Evolutionary conservation across 306 rosid genomes (phyloP).

Genomic region (Luffa aegyptiaca): DNA sequence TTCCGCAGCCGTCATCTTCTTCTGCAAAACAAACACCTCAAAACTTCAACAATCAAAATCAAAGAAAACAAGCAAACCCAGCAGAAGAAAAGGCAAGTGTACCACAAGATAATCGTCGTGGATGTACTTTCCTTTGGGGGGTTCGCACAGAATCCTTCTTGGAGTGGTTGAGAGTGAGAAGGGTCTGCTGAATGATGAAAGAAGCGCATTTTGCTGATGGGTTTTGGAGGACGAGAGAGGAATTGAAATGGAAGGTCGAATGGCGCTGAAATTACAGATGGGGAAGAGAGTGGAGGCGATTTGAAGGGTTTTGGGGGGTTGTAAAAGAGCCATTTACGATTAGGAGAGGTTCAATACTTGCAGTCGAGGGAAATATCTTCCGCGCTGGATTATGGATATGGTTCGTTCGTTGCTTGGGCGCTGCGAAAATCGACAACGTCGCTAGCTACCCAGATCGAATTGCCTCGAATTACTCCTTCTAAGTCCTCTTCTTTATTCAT

Average conservation of each 20-base stretch:
- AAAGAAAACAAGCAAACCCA: background rate
- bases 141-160: slow-evolving; percentile 48
- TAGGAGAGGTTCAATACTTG: background rate
- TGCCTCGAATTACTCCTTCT: background rate
- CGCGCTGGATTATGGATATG: slow-evolving; percentile 2
- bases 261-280: slow-evolving; percentile 15
- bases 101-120: slow-evolving; percentile 85
- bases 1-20: slow-evolving; percentile 70
- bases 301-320: slow-evolving; percentile 17
- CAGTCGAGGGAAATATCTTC: background rate
- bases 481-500: too few species aligned
- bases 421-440: background rate
- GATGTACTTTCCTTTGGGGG: slow-evolving; percentile 58
- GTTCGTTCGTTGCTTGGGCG: background rate
- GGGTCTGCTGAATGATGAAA: slow-evolving; percentile 23
- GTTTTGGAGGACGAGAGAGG: slow-evolving; percentile 23
- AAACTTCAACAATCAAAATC: background rate
- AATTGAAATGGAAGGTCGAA: slow-evolving; percentile 19
- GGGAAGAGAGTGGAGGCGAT: slow-evolving; percentile 18
- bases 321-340: slow-evolving; percentile 39
- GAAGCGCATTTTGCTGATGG: slow-evolving; percentile 38
- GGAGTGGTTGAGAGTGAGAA: slow-evolving; percentile 40
- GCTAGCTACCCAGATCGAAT: background rate
- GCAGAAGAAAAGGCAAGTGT: background rate
- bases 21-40: slow-evolving; percentile 27